Evolutionary conservation across 2,329 filamentous ascomycete genomes (phyloP), one percentile per base, ranked within the genome.

Genomic region (Thelonectria discophora): DNA sequence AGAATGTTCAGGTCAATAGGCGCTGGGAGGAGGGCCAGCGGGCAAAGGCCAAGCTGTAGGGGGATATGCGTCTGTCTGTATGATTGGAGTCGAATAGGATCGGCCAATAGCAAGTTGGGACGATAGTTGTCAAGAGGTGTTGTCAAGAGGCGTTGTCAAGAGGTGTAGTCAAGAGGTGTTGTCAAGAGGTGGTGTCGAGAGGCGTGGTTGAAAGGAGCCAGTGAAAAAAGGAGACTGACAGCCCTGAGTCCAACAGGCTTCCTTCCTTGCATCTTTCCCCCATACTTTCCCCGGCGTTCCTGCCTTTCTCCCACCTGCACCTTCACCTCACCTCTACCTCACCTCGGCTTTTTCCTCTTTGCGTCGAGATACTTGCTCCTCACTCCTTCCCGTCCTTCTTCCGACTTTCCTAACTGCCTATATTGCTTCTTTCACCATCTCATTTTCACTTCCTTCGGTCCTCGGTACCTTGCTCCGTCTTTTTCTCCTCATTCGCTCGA

Each of bases 11-110:
- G 70, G 88, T 89, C 67, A 91, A 92, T 77, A 84, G 81, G 75
- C 80, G 81, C 62, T 97, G 93, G 93, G 85, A 88, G 93, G 85
- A 88, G 66, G 81, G 81, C 67, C 79, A 83, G 76, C 79, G 83
- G 76, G 82, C 65, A 24, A 74, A 72, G 61, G 65, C 66, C 5
- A 72, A 72, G 61, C 45, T 71, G 48, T 71, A 37, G 34, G 34
- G n/a, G n/a, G n/a, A n/a, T n/a, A n/a, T 24, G 27, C 9, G 8
- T 30, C 27, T 10, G 27, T 30, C 27, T 30, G 27, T 30, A 30
- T 30, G 27, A 30, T 30, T 9, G 5, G 27, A 30, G 27, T 30
- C 27, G 27, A 30, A 30, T 30, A 30, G 27, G 27, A 30, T 30
- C 7, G 27, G 5, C 27, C 27, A 30, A 30, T 30, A 30, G 27